Evolutionary conservation across 768 basidiomycete species (phyloP).

Genomic region (Boletus vermiculosoides): DNA sequence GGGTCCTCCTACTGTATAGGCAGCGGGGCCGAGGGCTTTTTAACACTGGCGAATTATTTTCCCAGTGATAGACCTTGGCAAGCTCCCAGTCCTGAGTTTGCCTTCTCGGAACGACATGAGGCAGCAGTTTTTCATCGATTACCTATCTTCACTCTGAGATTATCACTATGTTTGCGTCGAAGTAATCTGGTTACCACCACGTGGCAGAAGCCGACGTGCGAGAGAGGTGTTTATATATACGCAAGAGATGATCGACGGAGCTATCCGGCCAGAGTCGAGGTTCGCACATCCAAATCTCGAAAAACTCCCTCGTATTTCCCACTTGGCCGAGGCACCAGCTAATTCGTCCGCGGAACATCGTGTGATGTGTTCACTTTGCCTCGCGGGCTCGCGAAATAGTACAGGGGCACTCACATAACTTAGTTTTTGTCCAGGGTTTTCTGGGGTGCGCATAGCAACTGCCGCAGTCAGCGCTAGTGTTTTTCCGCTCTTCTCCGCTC

Average conservation of each 20-base stretch:
- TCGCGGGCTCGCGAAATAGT: not conserved
- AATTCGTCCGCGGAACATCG: constrained; percentile 1
- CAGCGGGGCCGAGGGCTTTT: not conserved
- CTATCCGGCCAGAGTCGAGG: not conserved
- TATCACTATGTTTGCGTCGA: constrained; percentile 1
- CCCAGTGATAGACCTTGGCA: not conserved
- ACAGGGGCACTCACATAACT: not conserved
- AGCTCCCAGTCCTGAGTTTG: not conserved
- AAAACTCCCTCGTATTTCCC: not conserved
- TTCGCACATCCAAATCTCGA: not conserved
- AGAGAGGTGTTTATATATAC: not conserved
- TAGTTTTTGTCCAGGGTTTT: not conserved
- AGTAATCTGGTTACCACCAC: not conserved
- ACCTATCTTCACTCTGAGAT: not conserved
- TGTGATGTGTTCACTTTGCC: not conserved
- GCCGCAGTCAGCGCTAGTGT: not conserved
- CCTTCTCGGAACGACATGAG: not conserved
- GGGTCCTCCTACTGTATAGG: not conserved
- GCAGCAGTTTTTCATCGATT: constrained; percentile 6
- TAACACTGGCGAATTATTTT: not conserved
- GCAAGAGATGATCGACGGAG: not conserved
- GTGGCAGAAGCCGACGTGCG: not conserved
- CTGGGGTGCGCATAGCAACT: not conserved
- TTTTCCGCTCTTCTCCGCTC: not conserved
- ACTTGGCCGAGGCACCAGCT: not conserved